Conservation (phyloP, 106 monocot genomes). For the Allium fistulosum region DNA sequence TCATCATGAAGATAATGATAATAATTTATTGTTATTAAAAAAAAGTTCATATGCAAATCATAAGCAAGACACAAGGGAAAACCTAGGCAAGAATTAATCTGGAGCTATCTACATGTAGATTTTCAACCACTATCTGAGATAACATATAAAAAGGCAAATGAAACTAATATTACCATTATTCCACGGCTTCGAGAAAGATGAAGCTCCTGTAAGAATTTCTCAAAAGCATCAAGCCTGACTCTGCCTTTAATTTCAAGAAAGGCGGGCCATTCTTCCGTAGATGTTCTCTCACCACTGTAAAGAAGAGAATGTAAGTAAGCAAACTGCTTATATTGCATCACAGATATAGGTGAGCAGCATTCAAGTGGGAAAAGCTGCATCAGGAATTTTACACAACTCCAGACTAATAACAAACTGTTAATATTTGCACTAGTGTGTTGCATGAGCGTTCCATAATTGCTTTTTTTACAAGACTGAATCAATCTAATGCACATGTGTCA, state of each 20-base stretch:
- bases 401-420: not conserved
- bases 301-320: conserved; percentile 7
- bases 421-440: too few relatives aligned
- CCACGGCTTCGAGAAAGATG: conserved; percentile 78
- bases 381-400: not conserved
- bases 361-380: not conserved
- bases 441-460: too few relatives aligned
- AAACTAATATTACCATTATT: conserved; percentile 61
- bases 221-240: conserved; percentile 87
- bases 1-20: too few relatives aligned
- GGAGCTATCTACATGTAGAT: too few relatives aligned
- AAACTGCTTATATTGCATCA: not conserved
- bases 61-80: not conserved
- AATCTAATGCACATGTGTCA: too few relatives aligned
- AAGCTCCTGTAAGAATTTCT: conserved; percentile 89
- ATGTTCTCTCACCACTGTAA: conserved; percentile 84
- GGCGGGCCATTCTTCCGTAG: conserved; percentile 75
- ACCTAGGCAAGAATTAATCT: too few relatives aligned
- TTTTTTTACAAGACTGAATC: too few relatives aligned
- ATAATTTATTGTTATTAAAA: too few relatives aligned
- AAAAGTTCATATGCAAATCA: too few relatives aligned
- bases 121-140: not conserved
- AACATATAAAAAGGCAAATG: not conserved
- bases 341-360: too few relatives aligned
- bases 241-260: conserved; percentile 96